phyloP scores from a whole-genome alignment of 805 yeast species.

The Metschnikowia colocasiae region DNA sequence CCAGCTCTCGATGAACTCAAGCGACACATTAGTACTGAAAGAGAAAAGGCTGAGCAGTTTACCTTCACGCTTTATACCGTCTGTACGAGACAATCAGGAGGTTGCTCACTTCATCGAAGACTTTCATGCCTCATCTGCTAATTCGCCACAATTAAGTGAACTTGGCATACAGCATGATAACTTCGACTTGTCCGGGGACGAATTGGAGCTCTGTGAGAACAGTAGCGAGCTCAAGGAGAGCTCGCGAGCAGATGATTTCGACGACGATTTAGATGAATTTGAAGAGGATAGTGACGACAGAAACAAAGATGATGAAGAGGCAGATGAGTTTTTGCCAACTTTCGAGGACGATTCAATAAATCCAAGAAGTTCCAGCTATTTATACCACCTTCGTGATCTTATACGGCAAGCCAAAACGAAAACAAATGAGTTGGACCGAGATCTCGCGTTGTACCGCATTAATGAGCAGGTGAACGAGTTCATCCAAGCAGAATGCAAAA shows the following conservation, averaged over 20 bases:
- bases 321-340: constrained; percentile 20
- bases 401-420: constrained; percentile 35
- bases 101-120: constrained; percentile 18
- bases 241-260: constrained; percentile 19
- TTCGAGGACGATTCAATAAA: constrained; percentile 11
- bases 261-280: constrained; percentile 28
- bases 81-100: constrained; percentile 3
- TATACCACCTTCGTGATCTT: constrained; percentile 30
- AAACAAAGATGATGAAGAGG: constrained; percentile 23
- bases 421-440: constrained; percentile 31
- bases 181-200: constrained; percentile 33
- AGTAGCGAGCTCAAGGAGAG: constrained; percentile 21
- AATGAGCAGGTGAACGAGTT: constrained; percentile 30
- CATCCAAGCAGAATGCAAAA: constrained; percentile 33
- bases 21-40: constrained; percentile 34
- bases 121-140: constrained; percentile 34
- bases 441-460: constrained; percentile 30
- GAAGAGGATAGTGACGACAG: constrained; percentile 19
- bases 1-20: constrained; percentile 25
- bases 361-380: constrained; percentile 16
- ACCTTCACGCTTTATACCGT: constrained; percentile 1
- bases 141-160: constrained; percentile 38
- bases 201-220: constrained; percentile 28
- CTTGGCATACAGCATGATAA: constrained; percentile 31
- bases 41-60: neutral